These are phyloP conservation scores for Hemileccinum impolitum DNA, from an alignment of 768 basidiomycete species.

Conservation along the genomic window DNA sequence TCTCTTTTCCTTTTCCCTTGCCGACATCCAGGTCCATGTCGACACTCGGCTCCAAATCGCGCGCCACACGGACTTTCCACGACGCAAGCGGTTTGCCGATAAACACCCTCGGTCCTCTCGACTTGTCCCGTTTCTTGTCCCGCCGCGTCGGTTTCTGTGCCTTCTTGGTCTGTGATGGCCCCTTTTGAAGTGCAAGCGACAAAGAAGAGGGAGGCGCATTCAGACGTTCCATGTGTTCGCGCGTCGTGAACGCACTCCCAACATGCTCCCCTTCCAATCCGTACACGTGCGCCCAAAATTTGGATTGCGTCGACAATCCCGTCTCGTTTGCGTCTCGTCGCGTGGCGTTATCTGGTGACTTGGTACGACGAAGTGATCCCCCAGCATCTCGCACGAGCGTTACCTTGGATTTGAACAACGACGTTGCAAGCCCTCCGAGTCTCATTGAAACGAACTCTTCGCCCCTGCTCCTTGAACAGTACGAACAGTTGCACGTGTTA, in stretches of 20 bases:
- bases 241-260: conserved; percentile 26
- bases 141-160: not conserved
- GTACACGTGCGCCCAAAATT: conserved; percentile 36
- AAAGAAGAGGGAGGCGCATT: not conserved
- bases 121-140: not conserved
- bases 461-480: conserved; percentile 43
- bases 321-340: not conserved
- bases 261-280: conserved; percentile 27
- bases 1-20: not conserved
- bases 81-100: conserved; percentile 21
- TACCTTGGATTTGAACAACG: conserved; percentile 21
- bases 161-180: not conserved
- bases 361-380: not conserved
- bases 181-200: not conserved
- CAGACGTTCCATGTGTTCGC: conserved; percentile 5
- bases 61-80: conserved; percentile 21
- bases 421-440: conserved; percentile 20
- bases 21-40: not conserved
- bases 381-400: conserved; percentile 22
- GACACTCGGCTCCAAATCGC: conserved; percentile 21
- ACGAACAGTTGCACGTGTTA: conserved; percentile 47
- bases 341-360: not conserved
- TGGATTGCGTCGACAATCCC: not conserved
- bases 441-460: conserved; percentile 41
- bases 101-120: conserved; percentile 19